These are phyloP conservation scores for Solanum etuberosum DNA, from an alignment of 257 asterid genomes.

Conservation along the genomic window DNA sequence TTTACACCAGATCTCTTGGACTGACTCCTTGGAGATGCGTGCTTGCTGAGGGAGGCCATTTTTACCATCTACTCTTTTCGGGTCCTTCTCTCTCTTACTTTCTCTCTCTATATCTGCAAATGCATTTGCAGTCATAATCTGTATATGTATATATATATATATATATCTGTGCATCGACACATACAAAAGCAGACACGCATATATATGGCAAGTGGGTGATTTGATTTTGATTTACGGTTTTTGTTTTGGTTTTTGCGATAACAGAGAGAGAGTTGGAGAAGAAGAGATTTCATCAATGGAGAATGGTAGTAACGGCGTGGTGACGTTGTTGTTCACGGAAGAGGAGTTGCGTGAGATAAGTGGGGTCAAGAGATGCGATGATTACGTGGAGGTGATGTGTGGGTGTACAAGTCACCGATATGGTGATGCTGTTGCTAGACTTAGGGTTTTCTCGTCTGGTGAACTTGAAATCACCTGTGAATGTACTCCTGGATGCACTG, in stretches of 20 bases:
- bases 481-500: slow-evolving; percentile 49
- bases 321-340: slow-evolving; percentile 19
- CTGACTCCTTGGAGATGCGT: slow-evolving; percentile 26
- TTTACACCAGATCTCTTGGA: slow-evolving; percentile 31
- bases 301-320: slow-evolving; percentile 4
- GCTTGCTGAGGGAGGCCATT: slow-evolving; percentile 11
- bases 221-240: slow-evolving; percentile 5
- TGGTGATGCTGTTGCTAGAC: slow-evolving; percentile 55
- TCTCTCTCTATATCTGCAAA: not conserved
- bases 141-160: not conserved
- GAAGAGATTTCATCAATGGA: slow-evolving; percentile 7
- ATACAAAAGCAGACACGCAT: not conserved
- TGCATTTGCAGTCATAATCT: not conserved
- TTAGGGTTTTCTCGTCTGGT: slow-evolving; percentile 49
- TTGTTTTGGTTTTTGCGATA: not conserved
- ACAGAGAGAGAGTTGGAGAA: not conserved
- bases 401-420: slow-evolving; percentile 56
- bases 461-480: slow-evolving; percentile 46
- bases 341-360: slow-evolving; percentile 31
- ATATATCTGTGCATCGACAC: not conserved
- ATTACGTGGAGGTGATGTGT: slow-evolving; percentile 49
- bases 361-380: slow-evolving; percentile 28
- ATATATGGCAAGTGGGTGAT: slow-evolving; percentile 15
- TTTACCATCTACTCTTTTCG: not conserved
- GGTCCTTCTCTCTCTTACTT: not conserved